These are phyloP conservation scores for Teunomyces lycoperdinae DNA, from an alignment of 805 yeast species.

Conservation along the genomic window DNA sequence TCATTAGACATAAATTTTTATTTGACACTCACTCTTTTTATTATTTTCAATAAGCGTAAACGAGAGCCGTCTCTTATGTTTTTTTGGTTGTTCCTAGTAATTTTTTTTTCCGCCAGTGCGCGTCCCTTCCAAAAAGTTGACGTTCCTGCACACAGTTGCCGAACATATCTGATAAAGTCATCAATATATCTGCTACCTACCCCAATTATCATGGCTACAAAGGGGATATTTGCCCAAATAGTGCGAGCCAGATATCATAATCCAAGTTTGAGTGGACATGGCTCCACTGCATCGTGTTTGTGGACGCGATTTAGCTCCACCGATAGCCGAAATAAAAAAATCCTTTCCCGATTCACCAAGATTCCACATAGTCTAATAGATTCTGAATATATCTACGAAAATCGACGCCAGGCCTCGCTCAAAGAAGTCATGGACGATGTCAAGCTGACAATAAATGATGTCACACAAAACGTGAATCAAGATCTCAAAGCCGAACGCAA, in stretches of 20 bases:
- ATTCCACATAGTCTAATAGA: constrained; percentile 3
- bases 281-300: background rate
- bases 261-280: background rate
- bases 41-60: no score
- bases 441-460: constrained; percentile 3
- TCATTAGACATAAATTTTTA: background rate
- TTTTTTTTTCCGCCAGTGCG: no score
- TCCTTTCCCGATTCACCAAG: background rate
- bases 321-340: background rate
- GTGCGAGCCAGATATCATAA: background rate
- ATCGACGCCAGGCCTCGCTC: background rate
- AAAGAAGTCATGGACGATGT: constrained; percentile 3
- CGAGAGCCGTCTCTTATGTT: background rate
- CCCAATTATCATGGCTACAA: background rate
- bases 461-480: background rate
- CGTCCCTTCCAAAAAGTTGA: no score
- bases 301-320: constrained; percentile 2
- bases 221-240: background rate
- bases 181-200: background rate
- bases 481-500: background rate
- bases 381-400: background rate
- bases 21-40: background rate
- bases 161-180: background rate
- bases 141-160: background rate
- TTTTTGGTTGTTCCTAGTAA: background rate